Percentiles rank a stretch among this genome's conserved stretches.
These are phyloP conservation scores for Kodamaea derodonti DNA, from an alignment of 1,139 yeast species.

Conservation along the genomic window DNA sequence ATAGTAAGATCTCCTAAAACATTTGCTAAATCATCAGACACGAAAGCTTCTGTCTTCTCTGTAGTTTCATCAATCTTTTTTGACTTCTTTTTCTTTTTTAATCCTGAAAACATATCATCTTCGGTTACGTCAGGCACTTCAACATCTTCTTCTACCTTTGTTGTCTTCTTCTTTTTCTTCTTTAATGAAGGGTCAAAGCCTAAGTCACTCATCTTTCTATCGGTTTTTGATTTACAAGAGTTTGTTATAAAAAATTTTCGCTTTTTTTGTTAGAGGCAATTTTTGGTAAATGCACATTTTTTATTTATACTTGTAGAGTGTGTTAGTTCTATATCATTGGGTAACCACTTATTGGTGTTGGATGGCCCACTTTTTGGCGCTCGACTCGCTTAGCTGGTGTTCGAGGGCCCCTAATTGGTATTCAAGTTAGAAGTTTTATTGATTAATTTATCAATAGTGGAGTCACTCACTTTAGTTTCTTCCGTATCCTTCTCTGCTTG, in stretches of 20 bases:
- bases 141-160: constrained; percentile 32
- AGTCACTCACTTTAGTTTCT: constrained; percentile 5
- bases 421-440: too few relatives aligned
- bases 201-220: constrained; percentile 52
- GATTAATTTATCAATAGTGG: background rate
- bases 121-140: constrained; percentile 18
- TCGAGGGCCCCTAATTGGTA: too few relatives aligned
- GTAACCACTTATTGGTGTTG: too few relatives aligned
- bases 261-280: background rate
- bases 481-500: constrained; percentile 12
- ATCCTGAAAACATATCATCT: constrained; percentile 53
- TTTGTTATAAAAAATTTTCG: constrained; percentile 1
- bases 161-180: constrained; percentile 78
- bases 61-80: constrained; percentile 34
- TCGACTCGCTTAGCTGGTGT: too few relatives aligned
- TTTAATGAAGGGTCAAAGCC: constrained; percentile 77
- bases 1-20: constrained; percentile 72
- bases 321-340: background rate
- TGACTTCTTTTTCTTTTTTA: constrained; percentile 52
- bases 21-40: constrained; percentile 55
- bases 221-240: background rate
- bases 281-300: background rate
- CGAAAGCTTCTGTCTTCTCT: constrained; percentile 32
- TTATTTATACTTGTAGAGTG: too few relatives aligned
- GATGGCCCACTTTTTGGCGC: too few relatives aligned